Evolutionary conservation across 768 basidiomycete species (phyloP), one percentile per base, ranked within the genome.

Genomic region (Amanita polypyramis): DNA sequence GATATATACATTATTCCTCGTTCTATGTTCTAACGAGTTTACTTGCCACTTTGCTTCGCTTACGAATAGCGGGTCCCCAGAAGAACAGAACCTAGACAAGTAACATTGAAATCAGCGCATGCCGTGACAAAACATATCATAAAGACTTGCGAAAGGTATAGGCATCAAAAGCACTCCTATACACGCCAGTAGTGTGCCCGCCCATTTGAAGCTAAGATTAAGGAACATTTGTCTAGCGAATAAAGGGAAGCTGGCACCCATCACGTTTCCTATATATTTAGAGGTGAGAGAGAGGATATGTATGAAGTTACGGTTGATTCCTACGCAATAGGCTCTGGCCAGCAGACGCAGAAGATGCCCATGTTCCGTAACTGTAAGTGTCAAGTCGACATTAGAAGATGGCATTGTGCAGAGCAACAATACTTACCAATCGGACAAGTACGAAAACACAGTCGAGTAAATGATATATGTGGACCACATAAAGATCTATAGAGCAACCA

Each of bases 151-250:
- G 46, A 75, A 78, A 9, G 79, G 79, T 45, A 85, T 78, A 0
- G 76, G 73, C n/a, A 78, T 66, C 65, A 85, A 70, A 2, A 74
- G 35, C 15, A 65, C 58, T 4, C 76, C 76, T 27, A 84, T 61
- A 23, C 69, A 68, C 0, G 69, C 77, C 54, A 79, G 77, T 0
- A 80, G 62, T 9, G 74, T 78, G 52, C 73, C 75, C 1, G 79
- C 77, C 75, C 82, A 83, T 51, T 69, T 71, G 49, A 77, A 79
- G n/a, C n/a, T n/a, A n/a, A n/a, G n/a, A n/a, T n/a, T n/a, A n/a
- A n/a, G n/a, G n/a, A n/a, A n/a, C n/a, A n/a, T n/a, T n/a, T n/a
- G n/a, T n/a, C n/a, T n/a, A n/a, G 78, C 76, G 61, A 84, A 84
- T 8, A 85, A 68, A 0, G 82, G 76, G 61, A 85, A 85, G 9